A percentile compares a stretch with the other conserved stretches of the same genome.
These are phyloP conservation scores for Quercus bicolor DNA, from an alignment of 306 rosid genomes.

Conservation along the genomic window DNA sequence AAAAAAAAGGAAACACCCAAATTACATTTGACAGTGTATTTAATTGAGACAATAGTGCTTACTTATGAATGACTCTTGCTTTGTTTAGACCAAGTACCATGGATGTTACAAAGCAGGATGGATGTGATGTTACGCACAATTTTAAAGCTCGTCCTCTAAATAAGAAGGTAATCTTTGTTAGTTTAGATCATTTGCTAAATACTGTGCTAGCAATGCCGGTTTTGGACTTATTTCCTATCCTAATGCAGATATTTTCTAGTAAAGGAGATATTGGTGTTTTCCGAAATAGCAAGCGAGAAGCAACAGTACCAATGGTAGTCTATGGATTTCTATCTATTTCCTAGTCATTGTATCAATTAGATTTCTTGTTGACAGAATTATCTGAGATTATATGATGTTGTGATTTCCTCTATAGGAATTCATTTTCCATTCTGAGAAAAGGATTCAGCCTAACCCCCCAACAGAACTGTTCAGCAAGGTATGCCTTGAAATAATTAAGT, in stretches of 20 bases:
- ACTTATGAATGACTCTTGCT: slow-evolving; percentile 19
- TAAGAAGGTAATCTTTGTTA: slow-evolving; percentile 57
- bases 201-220: neutral
- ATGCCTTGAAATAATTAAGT: neutral
- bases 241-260: slow-evolving; percentile 76
- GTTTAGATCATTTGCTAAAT: neutral
- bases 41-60: slow-evolving; percentile 8
- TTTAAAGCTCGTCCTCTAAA: slow-evolving; percentile 80
- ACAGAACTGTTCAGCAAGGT: slow-evolving; percentile 91
- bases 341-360: neutral
- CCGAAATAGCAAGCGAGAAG: slow-evolving; percentile 75
- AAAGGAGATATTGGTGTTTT: slow-evolving; percentile 86
- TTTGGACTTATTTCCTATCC: slow-evolving; percentile 8
- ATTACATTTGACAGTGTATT: neutral
- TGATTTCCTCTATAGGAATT: slow-evolving; percentile 57
- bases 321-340: slow-evolving; percentile 9
- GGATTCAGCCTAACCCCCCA: slow-evolving; percentile 63
- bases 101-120: slow-evolving; percentile 46
- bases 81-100: slow-evolving; percentile 54
- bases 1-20: neutral
- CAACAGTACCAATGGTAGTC: slow-evolving; percentile 72
- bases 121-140: slow-evolving; percentile 33
- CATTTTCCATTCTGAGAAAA: slow-evolving; percentile 67
- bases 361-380: slow-evolving; percentile 10
- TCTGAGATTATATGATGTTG: slow-evolving; percentile 22